These are phyloP conservation scores for thale cress (Arabidopsis thaliana) DNA, from an alignment of 345 rosid genomes.

Conservation along the genomic window TAIR10.1 NC_003076.8:24392001-24392500, in stretches of 20 bases:
- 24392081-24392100: neutral
- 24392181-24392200: slow-evolving; percentile 29
- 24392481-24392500: slow-evolving; percentile 18
- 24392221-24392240: slow-evolving; percentile 42
- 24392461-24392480: slow-evolving; percentile 30
- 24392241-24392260: slow-evolving; percentile 96
- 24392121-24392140: neutral
- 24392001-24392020: slow-evolving; percentile 7
- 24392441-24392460: slow-evolving; percentile 39
- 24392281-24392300: slow-evolving; percentile 55
- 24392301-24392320: slow-evolving; percentile 44
- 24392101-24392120: neutral
- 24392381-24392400: slow-evolving; percentile 33
- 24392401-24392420: slow-evolving; percentile 21
- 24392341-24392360: slow-evolving; percentile 20
- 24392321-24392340: slow-evolving; percentile 27
- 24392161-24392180: slow-evolving; percentile 22
- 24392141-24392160: neutral
- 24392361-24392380: slow-evolving; percentile 46
- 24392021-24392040: neutral
- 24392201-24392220: slow-evolving; percentile 27
- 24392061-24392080: slow-evolving; percentile 2
- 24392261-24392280: slow-evolving; percentile 82
- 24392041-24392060: slow-evolving; percentile 5
- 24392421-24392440: slow-evolving; percentile 32